Base-by-base conservation (phyloP, 106 monocot genomes). In the Vanilla planifolia region DNA sequence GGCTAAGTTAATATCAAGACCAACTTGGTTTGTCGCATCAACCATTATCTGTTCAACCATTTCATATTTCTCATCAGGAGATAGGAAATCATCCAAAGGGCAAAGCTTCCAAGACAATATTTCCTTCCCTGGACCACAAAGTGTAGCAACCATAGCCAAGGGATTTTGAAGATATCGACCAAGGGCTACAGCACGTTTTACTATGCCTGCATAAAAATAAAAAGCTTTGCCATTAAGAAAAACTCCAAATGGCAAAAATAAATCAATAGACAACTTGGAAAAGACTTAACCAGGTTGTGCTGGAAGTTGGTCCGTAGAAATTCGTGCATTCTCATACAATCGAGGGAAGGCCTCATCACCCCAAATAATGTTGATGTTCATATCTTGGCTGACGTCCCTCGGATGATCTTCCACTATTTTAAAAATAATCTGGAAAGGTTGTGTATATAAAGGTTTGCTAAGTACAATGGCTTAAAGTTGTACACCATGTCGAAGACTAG, bases 1-100 rank as follows among this genome's bases (percentile, higher is more conserved):
- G 50, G 98, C 98, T 69, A 92, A 63, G 79, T 98, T 98, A 51
- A 98, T 44, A 52, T 98, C 98, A 14, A 98, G 17, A 63, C 98
- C 98, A 14, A 88, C 72, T 63, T 98, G 92, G 52, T 98, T 98
- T 10, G 92, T 92, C 1, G 88, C 92, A 66, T 98, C 98, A 21
- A 98, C 78, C 98, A 98, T 98, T 51, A 98, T 63, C 68, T 98
- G 98, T 59, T 98, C 98, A 61, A 98, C 82, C 57, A 98, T 66
- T 28, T 80, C 92, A 77, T 79, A 85, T 68, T 92, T 92, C 68
- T 98, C 98, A 77, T 98, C 91, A 32, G 87, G 72, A n/a, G 75
- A 61, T 39, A 98, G 74, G 45, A 98, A 88, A 50, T 88, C 66
- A 44, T 98, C 82, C 20, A 88, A 62, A 62, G 76, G 80, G 20